Evolutionary conservation across 805 yeast genomes (phyloP), one percentile per base, ranked within the genome.

Genomic region (Candida rishiriensis): DNA sequence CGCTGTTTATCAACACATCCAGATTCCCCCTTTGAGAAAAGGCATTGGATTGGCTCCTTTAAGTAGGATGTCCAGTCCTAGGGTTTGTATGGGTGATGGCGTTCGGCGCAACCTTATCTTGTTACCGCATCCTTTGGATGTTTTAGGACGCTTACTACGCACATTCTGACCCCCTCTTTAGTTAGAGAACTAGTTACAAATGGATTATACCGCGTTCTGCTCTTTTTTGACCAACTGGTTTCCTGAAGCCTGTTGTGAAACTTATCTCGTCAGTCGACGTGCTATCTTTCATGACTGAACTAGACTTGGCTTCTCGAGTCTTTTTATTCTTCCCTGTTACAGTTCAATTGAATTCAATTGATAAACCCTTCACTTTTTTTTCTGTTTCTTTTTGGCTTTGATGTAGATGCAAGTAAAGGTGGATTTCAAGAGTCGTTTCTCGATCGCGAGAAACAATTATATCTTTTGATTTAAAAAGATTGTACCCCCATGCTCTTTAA

Each of bases 1-100:
- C 81, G 78, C 54, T 59, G 64, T 57, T 59, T 60, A 52, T 60
- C 56, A 60, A 58, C 63, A 49, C 65, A 55, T 50, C 72, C 60
- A 53, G 57, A 50, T 47, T 55, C 60, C 64, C 66, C 26, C 26
- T 21, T 21, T 21, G 26, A 21, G 26, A 21, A 21, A 21, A 21
- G 26, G 26, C 7, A 50, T 54, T 46, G 37, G 46, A 40, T 42
- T 37, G 44, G 37, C 39, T 44, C 43, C 47, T 41, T 44, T 47
- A 43, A 43, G 43, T 46, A 39, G 48, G 48, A 45, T 40, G 45
- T 12, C 14, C 14, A 30, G 14, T 39, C 42, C 40, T 49, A 42
- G 66, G 65, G 65, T 48, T 48, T 48, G 39, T 45, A 54, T 60
- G 59, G 56, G 46, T 59, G 65, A 62, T 34, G 41, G 64, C 66